Evolutionary conservation across 306 rosid species (phyloP), one percentile per base, ranked within the genome.

Genomic region (Amphicarpaea edgeworthii): DNA sequence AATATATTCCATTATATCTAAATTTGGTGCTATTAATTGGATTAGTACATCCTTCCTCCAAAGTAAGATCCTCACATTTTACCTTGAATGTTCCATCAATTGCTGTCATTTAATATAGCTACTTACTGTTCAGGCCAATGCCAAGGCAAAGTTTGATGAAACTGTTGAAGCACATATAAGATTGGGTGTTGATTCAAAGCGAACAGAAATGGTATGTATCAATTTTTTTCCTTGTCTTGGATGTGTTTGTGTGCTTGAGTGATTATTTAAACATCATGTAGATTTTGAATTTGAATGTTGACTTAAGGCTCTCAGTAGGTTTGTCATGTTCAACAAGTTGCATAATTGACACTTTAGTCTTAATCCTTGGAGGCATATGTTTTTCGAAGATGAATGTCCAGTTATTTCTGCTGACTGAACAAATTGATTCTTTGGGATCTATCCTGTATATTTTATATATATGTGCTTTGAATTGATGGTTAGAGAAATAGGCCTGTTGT

Each of bases 91-190:
- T 34, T 34, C 40, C 40, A 40, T 40, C 1, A 4, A 3, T 40
- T 66, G 71, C 77, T 64, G 51, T 46, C 75, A 73, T n/a, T 49
- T 75, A 71, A 40, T 40, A 20, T 80, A 57, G 59, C 69, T 83
- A 77, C 77, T 77, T 77, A 3, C 86, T 87, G 70, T 84, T 77
- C 93, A 95, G 99, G 91, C 92, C 83, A 74, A 24, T 74, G 87
- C 90, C 79, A 79, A 72, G 82, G 73, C 85, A 63, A 92, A 86
- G 63, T 95, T 95, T 87, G 93, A 95, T 47, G 99, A 95, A 87
- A 92, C 93, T 78, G 86, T 95, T 77, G 99, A 95, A 89, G 97
- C 91, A 40, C 99, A 95, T 75, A 83, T 90, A 24, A 85, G 86
- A 81, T 72, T 95, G 96, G 97, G 96, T 38, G 87, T 92, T 59